Conservation (phyloP, 1,139 yeast genomes). For the Blastobotrys malaysiensis region DNA sequence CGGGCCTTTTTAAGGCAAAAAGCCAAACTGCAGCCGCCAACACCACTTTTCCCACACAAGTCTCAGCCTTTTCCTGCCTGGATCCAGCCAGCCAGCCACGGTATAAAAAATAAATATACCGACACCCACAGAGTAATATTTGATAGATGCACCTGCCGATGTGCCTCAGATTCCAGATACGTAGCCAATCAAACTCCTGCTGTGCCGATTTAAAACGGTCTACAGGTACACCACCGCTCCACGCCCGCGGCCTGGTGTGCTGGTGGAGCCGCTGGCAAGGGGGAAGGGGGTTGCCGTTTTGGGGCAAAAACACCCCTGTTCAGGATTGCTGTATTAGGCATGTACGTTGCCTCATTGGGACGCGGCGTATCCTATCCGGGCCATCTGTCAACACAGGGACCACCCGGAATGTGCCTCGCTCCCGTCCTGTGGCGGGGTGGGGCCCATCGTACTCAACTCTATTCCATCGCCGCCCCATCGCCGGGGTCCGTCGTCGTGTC, state of each 20-base stretch:
- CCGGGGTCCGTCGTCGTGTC: background rate
- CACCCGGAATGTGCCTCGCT: background rate
- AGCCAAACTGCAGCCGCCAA: background rate
- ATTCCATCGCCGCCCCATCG: background rate
- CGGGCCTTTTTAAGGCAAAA: background rate
- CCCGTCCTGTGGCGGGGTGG: background rate
- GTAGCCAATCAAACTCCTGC: background rate
- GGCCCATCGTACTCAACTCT: background rate
- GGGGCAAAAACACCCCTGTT: background rate
- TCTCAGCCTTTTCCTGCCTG: background rate
- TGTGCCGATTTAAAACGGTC: background rate
- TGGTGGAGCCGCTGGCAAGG: background rate
- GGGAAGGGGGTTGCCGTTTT: background rate
- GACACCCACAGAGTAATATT: too few relatives aligned
- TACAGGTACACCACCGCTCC: background rate
- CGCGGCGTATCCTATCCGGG: background rate
- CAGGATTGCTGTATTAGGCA: background rate
- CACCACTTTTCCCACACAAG: background rate
- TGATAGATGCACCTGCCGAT: background rate
- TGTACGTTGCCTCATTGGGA: background rate
- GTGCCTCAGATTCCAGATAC: background rate
- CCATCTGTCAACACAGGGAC: background rate
- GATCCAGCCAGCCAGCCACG: background rate
- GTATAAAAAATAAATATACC: background rate
- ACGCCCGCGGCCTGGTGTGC: too few relatives aligned